A percentile compares a stretch with the other conserved stretches of the same genome.
Conservation (phyloP, 306 rosid species). For the Gastrolobium villosum region DNA sequence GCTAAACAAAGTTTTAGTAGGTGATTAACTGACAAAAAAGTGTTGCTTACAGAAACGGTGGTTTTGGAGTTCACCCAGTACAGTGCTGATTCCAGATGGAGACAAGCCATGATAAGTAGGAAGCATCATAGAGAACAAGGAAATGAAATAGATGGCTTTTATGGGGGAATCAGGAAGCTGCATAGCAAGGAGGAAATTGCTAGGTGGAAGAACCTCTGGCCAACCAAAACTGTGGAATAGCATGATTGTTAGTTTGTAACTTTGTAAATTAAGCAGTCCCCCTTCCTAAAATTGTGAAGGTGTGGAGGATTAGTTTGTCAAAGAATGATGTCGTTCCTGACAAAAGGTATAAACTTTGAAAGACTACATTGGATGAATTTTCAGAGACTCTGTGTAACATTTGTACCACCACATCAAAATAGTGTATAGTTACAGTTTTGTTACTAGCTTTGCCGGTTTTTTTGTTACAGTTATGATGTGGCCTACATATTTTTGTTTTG, state of each 20-base stretch:
- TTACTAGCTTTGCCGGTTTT: not conserved
- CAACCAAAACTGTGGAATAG: slow-evolving; percentile 62
- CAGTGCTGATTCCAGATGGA: slow-evolving; percentile 81
- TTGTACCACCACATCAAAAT: not conserved
- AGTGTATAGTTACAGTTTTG: slow-evolving; percentile 23
- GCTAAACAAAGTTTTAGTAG: not conserved
- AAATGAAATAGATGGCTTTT: slow-evolving; percentile 81
- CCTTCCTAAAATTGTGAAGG: slow-evolving; percentile 41
- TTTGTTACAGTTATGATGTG: not conserved
- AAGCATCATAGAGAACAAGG: slow-evolving; percentile 83
- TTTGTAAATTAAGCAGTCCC: slow-evolving; percentile 40
- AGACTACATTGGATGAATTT: slow-evolving; percentile 17
- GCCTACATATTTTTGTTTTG: too few relatives aligned
- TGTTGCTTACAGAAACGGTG: slow-evolving; percentile 66
- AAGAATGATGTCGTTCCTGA: slow-evolving; percentile 37
- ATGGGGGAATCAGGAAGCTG: slow-evolving; percentile 90
- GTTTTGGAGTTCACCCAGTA: slow-evolving; percentile 89
- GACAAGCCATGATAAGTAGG: slow-evolving; percentile 70
- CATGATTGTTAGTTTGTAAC: slow-evolving; percentile 5
- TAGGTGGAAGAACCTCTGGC: slow-evolving; percentile 84
- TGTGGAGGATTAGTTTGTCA: slow-evolving; percentile 26
- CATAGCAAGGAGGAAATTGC: slow-evolving; percentile 69
- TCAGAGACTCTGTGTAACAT: slow-evolving; percentile 25
- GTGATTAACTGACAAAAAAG: slow-evolving; percentile 35
- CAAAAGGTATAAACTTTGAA: slow-evolving; percentile 15